A percentile compares a stretch with the other conserved stretches of the same genome.
Evolutionary conservation across 2,329 filamentous ascomycete species (phyloP).

Genomic region (Pestalotiopsis sp.): DNA sequence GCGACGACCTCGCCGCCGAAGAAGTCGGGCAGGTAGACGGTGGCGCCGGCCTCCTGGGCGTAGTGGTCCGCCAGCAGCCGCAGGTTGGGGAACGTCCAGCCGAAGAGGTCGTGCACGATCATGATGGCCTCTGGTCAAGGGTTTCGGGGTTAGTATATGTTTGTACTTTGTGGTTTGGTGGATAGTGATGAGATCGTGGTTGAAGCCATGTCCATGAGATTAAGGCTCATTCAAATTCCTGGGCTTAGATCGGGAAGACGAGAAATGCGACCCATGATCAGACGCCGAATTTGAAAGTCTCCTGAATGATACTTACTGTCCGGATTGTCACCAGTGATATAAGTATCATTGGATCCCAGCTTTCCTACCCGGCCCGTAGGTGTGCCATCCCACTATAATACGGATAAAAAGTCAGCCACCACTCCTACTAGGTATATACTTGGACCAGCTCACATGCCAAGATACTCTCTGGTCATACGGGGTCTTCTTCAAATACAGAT

Average conservation of each 20-base stretch:
- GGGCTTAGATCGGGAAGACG: too few species aligned
- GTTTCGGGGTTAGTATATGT: background rate
- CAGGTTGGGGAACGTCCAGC: conserved; percentile 48
- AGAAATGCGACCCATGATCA: background rate
- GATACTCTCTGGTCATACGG: background rate
- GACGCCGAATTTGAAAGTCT: too few species aligned
- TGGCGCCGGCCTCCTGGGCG: conserved; percentile 37
- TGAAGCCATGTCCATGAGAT: too few species aligned
- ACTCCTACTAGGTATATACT: too few species aligned
- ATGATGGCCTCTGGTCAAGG: conserved; percentile 33
- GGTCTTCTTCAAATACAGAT: too few species aligned
- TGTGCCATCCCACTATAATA: conserved; percentile 39
- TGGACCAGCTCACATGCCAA: too few species aligned
- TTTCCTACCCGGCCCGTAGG: conserved; percentile 38
- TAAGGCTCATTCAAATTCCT: too few species aligned
- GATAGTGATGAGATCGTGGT: background rate
- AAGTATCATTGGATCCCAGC: conserved; percentile 38
- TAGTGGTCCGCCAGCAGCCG: conserved; percentile 51
- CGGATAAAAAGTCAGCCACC: background rate
- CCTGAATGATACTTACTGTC: conserved; percentile 14
- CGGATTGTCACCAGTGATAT: conserved; percentile 37
- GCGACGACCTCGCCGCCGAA: conserved; percentile 8
- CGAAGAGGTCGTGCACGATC: conserved; percentile 42
- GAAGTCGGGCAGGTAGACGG: conserved; percentile 25
- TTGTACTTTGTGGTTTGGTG: background rate